Conservation (phyloP, 163 green algal genomes). For the Coccomyxa subellipsoidea region DNA sequence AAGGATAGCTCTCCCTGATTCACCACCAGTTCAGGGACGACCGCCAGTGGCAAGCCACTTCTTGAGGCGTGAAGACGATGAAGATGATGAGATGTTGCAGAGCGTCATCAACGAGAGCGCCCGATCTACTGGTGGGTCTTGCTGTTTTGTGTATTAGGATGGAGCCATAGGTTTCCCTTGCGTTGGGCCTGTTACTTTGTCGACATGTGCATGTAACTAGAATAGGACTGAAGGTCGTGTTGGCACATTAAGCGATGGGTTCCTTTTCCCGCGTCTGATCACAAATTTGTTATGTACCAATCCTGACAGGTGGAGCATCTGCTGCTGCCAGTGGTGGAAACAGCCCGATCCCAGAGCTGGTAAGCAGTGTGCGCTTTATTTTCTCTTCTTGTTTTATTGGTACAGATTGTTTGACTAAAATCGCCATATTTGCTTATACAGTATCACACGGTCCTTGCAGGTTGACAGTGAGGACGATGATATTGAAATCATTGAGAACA, state of each 20-base stretch:
- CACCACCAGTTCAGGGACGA: conserved; percentile 4
- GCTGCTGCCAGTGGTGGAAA: background rate
- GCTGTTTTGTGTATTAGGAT: background rate
- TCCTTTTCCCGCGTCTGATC: too few species aligned
- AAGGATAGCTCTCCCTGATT: background rate
- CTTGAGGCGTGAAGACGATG: background rate
- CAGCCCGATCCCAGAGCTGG: background rate
- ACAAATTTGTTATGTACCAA: too few species aligned
- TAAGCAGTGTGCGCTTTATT: background rate
- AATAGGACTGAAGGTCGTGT: too few species aligned
- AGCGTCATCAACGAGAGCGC: background rate
- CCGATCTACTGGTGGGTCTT: background rate
- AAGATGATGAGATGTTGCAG: background rate
- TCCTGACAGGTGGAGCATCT: background rate
- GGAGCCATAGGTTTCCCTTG: background rate
- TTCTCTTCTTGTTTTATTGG: too few species aligned
- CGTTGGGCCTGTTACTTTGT: too few species aligned
- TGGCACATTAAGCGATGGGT: too few species aligned
- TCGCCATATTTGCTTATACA: too few species aligned
- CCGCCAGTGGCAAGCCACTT: background rate
- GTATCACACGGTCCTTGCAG: background rate
- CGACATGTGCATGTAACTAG: too few species aligned
- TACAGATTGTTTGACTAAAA: too few species aligned
- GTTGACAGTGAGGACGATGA: background rate
- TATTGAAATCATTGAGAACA: background rate